Evolutionary conservation across 345 rosid genomes (phyloP).

Genomic region (Pseudoturritis turrita): DNA sequence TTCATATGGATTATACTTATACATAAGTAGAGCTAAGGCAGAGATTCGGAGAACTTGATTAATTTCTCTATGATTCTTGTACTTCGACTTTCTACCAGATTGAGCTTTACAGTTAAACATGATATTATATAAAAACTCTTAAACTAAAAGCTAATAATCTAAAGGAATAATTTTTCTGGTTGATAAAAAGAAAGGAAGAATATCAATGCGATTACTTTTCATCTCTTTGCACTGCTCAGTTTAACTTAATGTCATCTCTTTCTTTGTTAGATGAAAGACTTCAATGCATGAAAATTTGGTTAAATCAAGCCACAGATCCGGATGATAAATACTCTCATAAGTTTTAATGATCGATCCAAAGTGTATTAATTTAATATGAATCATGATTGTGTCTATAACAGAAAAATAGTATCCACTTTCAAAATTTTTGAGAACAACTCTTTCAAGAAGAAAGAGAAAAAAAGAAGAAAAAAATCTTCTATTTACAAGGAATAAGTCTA

Average conservation of each 20-base stretch:
- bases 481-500: constrained; percentile 12
- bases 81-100: background rate
- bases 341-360: background rate
- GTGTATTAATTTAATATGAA: background rate
- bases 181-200: background rate
- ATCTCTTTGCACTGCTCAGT: background rate
- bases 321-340: background rate
- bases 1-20: too few relatives aligned
- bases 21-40: background rate
- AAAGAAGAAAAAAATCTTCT: background rate
- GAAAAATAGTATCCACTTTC: background rate
- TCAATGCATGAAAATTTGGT: background rate
- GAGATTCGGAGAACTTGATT: background rate
- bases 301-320: background rate
- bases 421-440: background rate
- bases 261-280: background rate
- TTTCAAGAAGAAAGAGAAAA: constrained; percentile 11
- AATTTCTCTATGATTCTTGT: background rate
- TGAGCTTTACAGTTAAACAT: background rate
- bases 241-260: background rate
- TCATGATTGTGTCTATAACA: background rate
- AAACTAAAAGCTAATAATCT: too few relatives aligned
- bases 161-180: too few relatives aligned
- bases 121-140: background rate
- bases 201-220: background rate